Evolutionary conservation across 1,284 basidiomycete species (phyloP), one percentile per base, ranked within the genome.

Genomic region (Marasmius oreades): DNA sequence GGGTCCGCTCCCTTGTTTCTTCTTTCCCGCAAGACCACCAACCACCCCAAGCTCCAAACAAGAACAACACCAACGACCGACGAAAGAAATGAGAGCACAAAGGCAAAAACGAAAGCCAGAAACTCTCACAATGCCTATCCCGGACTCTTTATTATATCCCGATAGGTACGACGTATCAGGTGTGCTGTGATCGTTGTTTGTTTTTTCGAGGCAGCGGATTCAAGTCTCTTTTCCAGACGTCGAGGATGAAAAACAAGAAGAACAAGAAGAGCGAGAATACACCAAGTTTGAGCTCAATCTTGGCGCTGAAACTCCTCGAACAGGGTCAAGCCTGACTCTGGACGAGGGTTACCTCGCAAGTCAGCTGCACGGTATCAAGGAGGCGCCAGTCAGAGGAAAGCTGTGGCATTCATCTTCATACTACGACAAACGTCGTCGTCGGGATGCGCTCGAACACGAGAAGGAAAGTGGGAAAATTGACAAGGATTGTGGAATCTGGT

Each of bases 401-500:
- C 16, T 50, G 33, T 50, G 47, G 47, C 47, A 26, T n/a, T 50
- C 47, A 33, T 5, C 47, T 11, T 50, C 47, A 4, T 50, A 33
- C 28, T 31, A 33, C n/a, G 47, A 50, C 12, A 50, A 50, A 26
- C 47, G n/a, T 50, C 10, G 26, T 4, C 24, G 47, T 12, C 31
- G 47, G 16, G 28, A 26, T 18, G 28, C 24, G 47, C 14, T 50
- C 12, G n/a, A 11, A 26, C 24, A 50, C 11, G 47, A 18, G 26
- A 11, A 23, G 26, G 20, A 20, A 16, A 16, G 39, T 42, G 28
- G 28, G 10, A 4, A 10, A 10, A 8, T 50, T 50, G 47, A 50
- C 18, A 50, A 26, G 26, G 47, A 50, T n/a, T 50, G 47, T 50
- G 47, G 31, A 12, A 50, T 50, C 14, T 50, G 47, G 47, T 50